Evolutionary conservation across 345 rosid species (phyloP).

Genomic region (Pistacia integerrima): DNA sequence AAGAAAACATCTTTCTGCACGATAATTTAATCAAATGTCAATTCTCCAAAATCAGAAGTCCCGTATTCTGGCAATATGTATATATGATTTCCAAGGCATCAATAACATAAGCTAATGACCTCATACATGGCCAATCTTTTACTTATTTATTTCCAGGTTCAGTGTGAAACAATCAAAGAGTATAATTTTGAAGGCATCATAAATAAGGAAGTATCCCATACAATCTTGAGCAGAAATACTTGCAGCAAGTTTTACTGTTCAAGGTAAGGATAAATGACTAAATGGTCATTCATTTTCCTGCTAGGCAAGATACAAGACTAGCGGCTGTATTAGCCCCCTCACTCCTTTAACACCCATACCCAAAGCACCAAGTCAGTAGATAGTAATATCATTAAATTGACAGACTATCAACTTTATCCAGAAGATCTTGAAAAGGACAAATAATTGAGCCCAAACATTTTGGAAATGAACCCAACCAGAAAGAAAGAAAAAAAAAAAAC

Average conservation of each 20-base stretch:
- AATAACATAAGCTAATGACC: neutral
- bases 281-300: neutral
- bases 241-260: constrained; percentile 1
- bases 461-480: neutral
- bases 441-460: neutral
- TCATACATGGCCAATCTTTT: neutral
- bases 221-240: neutral
- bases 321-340: neutral
- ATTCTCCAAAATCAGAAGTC: constrained; percentile 4
- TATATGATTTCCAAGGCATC: neutral
- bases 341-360: neutral
- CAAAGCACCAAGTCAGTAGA: neutral
- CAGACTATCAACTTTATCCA: neutral
- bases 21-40: constrained; percentile 10
- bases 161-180: neutral
- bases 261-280: neutral
- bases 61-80: neutral
- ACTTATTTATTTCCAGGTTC: neutral
- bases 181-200: neutral
- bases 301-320: neutral
- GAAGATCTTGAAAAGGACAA: neutral
- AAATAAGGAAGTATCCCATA: neutral
- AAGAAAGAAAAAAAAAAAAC: neutral
- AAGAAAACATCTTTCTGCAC: constrained; percentile 75
- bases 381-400: neutral